Evolutionary conservation across 805 yeast species (phyloP).

Genomic region (Saturnispora ahearnii): DNA sequence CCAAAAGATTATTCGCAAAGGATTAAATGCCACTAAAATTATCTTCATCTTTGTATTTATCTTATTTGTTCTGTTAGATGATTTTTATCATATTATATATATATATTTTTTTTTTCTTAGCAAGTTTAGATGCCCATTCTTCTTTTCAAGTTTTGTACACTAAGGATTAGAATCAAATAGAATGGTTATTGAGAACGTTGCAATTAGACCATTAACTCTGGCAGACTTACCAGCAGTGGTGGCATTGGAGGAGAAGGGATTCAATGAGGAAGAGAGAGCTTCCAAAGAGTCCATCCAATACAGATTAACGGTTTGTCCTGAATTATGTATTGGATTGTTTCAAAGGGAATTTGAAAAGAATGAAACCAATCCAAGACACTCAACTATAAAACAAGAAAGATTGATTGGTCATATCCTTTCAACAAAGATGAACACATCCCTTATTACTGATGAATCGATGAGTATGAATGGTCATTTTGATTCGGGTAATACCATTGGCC

Average conservation of each 20-base stretch:
- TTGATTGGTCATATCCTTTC: conserved; percentile 76
- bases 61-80: too few species aligned
- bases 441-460: conserved; percentile 54
- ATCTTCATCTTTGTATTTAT: too few species aligned
- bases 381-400: conserved; percentile 47
- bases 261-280: conserved; percentile 63
- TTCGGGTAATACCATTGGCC: conserved; percentile 60
- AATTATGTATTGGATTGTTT: conserved; percentile 81
- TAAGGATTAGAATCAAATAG: neutral
- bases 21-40: too few species aligned
- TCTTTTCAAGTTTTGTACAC: neutral
- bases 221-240: conserved; percentile 58
- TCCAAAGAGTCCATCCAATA: conserved; percentile 54
- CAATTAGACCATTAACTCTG: conserved; percentile 67
- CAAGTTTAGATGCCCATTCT: neutral
- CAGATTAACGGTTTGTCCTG: conserved; percentile 78
- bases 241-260: conserved; percentile 58
- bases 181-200: conserved; percentile 1
- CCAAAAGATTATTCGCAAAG: too few species aligned
- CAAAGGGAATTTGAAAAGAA: conserved; percentile 48
- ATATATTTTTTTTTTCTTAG: too few species aligned
- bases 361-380: conserved; percentile 31
- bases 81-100: too few species aligned
- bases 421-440: conserved; percentile 49
- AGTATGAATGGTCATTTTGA: conserved; percentile 63